Evolutionary conservation across 2,329 filamentous ascomycete genomes (phyloP).

Genomic region (Aulographum hederae): DNA sequence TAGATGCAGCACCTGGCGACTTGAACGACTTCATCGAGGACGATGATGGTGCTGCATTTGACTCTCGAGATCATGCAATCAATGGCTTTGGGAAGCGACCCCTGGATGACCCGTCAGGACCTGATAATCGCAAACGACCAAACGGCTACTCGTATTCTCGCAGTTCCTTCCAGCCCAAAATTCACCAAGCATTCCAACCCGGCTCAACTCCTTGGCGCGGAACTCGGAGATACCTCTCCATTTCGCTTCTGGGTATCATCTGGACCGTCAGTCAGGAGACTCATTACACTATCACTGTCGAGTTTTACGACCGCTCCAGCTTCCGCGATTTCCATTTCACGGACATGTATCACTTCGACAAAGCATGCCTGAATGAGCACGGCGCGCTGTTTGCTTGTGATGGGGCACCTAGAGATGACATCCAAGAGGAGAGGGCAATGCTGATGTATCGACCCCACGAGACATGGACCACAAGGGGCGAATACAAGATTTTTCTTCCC

Average conservation of each 20-base stretch:
- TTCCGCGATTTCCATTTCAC: conserved; percentile 95
- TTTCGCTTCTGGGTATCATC: conserved; percentile 85
- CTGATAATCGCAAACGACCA: conserved; percentile 15
- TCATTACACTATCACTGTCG: conserved; percentile 76
- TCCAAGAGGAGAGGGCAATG: conserved; percentile 48
- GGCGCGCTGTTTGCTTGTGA: conserved; percentile 74
- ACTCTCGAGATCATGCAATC: conserved; percentile 36
- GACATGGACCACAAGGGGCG: conserved; percentile 78
- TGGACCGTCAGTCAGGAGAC: conserved; percentile 96
- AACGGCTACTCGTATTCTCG: neutral
- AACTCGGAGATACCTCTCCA: conserved; percentile 78
- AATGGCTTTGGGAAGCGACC: conserved; percentile 46
- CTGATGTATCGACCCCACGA: conserved; percentile 97
- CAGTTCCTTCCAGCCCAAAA: conserved; percentile 38
- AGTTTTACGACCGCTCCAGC: conserved; percentile 89
- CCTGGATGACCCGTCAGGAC: conserved; percentile 27
- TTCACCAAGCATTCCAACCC: conserved; percentile 78
- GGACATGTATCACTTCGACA: conserved; percentile 89
- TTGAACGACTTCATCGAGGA: conserved; percentile 67
- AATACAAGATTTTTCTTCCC: conserved; percentile 83
- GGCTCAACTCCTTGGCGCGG: conserved; percentile 93
- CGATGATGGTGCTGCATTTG: conserved; percentile 86
- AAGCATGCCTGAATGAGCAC: conserved; percentile 73
- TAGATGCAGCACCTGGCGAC: conserved; percentile 48
- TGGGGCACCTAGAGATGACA: conserved; percentile 39